Percentiles rank a stretch among this genome's conserved stretches.
Conservation (phyloP, 768 basidiomycete species). For the Pleurotus platypus region DNA sequence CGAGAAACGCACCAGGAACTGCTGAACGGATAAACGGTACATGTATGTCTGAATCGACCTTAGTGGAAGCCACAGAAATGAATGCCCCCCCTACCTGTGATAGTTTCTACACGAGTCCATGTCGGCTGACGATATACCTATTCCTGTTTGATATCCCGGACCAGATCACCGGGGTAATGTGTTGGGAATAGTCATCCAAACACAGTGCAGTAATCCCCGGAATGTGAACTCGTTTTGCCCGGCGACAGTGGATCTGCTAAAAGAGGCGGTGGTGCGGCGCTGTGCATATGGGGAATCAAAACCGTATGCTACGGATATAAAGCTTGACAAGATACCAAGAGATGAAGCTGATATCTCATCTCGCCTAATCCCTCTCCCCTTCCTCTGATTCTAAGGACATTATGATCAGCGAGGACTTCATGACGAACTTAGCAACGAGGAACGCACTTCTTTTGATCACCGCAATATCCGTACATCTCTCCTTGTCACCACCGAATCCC, state of each 20-base stretch:
- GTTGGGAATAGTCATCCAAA: no score
- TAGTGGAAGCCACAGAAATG: slow-evolving; percentile 4
- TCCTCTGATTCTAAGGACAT: not conserved
- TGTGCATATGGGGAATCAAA: not conserved
- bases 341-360: not conserved
- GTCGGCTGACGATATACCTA: no score
- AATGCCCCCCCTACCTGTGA: not conserved
- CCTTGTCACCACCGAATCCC: slow-evolving; percentile 6
- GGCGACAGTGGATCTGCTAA: not conserved
- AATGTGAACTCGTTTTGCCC: not conserved
- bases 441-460: not conserved
- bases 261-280: not conserved
- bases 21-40: not conserved
- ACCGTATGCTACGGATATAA: not conserved
- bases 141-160: no score
- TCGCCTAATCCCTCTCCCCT: not conserved
- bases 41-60: not conserved
- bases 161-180: no score
- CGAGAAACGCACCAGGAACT: not conserved
- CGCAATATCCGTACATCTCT: slow-evolving; percentile 7
- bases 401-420: not conserved
- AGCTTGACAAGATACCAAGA: not conserved
- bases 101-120: no score
- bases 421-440: not conserved
- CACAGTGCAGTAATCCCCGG: no score